Conservation (phyloP, 768 basidiomycete species). For the Tephrocybe sp. region DNA sequence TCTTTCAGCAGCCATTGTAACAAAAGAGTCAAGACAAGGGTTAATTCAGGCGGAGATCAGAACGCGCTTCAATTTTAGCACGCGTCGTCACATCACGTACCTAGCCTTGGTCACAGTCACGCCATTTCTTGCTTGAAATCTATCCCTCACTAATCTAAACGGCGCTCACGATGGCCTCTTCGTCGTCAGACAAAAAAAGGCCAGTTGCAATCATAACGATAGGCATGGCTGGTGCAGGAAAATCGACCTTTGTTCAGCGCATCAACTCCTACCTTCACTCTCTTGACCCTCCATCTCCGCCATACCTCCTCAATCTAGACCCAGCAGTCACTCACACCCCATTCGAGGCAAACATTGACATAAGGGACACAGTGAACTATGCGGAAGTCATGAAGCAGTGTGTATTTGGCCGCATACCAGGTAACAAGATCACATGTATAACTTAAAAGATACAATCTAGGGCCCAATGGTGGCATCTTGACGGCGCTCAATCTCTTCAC, state of each 20-base stretch:
- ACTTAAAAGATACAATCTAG: slow-evolving; percentile 84
- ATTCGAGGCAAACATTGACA: slow-evolving; percentile 97
- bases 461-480: slow-evolving; percentile 96
- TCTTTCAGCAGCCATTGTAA: slow-evolving; percentile 21
- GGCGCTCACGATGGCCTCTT: slow-evolving; percentile 15
- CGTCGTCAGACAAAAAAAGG: slow-evolving; percentile 41
- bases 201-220: slow-evolving; percentile 88
- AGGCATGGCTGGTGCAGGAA: slow-evolving; percentile 96
- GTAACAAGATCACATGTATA: slow-evolving; percentile 19
- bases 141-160: background rate
- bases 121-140: background rate
- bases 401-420: slow-evolving; percentile 37
- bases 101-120: slow-evolving; percentile 6
- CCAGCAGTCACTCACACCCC: slow-evolving; percentile 91
- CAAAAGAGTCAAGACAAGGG: background rate
- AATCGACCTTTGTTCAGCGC: slow-evolving; percentile 95
- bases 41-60: background rate
- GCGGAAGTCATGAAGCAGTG: slow-evolving; percentile 99
- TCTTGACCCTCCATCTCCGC: slow-evolving; percentile 59
- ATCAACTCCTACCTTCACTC: slow-evolving; percentile 91
- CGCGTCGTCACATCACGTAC: background rate
- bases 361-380: slow-evolving; percentile 96
- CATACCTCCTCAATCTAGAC: slow-evolving; percentile 97
- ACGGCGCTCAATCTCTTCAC: slow-evolving; percentile 98
- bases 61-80: background rate